Percentiles rank a stretch among this genome's conserved stretches.
Evolutionary conservation across 2,329 filamentous ascomycete genomes (phyloP).

Genomic region (Lanzia echinophila): DNA sequence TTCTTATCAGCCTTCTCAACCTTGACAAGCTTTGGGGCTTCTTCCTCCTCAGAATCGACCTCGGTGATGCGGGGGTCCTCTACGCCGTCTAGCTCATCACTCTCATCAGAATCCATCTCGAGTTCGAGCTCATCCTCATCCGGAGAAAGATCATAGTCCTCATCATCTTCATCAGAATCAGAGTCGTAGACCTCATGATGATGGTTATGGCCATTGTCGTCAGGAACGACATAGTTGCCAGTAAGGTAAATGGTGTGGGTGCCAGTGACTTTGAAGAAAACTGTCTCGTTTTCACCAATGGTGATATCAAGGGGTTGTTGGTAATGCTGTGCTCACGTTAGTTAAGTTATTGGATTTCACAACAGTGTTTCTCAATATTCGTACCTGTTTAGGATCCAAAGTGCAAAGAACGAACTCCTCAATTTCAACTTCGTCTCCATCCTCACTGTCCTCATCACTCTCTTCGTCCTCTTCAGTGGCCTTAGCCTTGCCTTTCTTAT

Average conservation of each 20-base stretch:
- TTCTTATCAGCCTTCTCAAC: conserved; percentile 29
- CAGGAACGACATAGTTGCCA: conserved; percentile 84
- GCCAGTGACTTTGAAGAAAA: conserved; percentile 88
- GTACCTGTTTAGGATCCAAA: conserved; percentile 84
- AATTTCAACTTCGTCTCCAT: conserved; percentile 59
- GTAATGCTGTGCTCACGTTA: conserved; percentile 60
- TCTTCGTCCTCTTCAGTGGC: conserved; percentile 50
- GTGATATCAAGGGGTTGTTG: conserved; percentile 95
- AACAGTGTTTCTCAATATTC: conserved; percentile 24
- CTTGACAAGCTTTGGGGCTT: conserved; percentile 54
- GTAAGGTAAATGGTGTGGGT: conserved; percentile 89
- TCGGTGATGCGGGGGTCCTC: conserved; percentile 78
- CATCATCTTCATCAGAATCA: conserved; percentile 54
- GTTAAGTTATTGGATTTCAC: conserved; percentile 5
- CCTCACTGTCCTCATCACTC: conserved; percentile 47
- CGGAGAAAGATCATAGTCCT: conserved; percentile 75
- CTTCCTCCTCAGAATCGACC: conserved; percentile 72
- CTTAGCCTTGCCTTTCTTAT: conserved; percentile 65
- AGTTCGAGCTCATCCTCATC: conserved; percentile 69
- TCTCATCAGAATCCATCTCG: conserved; percentile 51
- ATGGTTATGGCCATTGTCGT: conserved; percentile 48
- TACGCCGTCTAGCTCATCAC: conserved; percentile 71
- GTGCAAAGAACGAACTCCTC: conserved; percentile 96
- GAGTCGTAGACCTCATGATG: conserved; percentile 56
- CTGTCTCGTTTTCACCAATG: conserved; percentile 77